Conservation (phyloP, 169 alveolate species). For the Plasmodium coatneyi region DNA sequence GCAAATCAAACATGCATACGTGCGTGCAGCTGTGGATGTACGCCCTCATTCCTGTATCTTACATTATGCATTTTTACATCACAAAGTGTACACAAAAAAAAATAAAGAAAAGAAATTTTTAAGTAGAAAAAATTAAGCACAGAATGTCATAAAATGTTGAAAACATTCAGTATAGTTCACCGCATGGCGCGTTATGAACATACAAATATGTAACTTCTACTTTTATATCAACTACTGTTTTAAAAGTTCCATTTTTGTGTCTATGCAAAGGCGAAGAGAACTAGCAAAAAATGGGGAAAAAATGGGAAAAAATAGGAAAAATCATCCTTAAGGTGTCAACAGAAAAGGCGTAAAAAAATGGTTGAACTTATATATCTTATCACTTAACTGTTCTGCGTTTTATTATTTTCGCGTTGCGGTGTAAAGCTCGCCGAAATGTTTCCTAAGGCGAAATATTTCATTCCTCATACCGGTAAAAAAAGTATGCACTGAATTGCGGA, state of each 20-base stretch:
- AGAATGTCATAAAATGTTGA: neutral
- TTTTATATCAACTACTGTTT: neutral
- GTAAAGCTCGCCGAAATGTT: neutral
- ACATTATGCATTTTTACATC: neutral
- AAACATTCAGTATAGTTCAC: neutral
- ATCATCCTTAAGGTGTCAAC: neutral
- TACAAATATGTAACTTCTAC: neutral
- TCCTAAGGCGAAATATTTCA: neutral
- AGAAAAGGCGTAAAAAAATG: neutral
- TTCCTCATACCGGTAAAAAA: neutral
- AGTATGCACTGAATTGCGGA: neutral
- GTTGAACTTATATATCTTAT: neutral
- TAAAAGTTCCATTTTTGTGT: slow-evolving; percentile 6
- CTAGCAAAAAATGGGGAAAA: neutral
- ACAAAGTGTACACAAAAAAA: neutral
- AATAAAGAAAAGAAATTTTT: neutral
- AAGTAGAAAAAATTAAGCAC: neutral
- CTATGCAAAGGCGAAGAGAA: neutral
- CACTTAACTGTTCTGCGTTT: neutral
- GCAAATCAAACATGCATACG: neutral
- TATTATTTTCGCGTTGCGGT: neutral
- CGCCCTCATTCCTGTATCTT: neutral
- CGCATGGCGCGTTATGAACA: neutral
- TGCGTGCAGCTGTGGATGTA: neutral
- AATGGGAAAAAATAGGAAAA: neutral